Evolutionary conservation across 345 rosid species (phyloP).

Genomic region (Psidium friedrichsthalianum): DNA sequence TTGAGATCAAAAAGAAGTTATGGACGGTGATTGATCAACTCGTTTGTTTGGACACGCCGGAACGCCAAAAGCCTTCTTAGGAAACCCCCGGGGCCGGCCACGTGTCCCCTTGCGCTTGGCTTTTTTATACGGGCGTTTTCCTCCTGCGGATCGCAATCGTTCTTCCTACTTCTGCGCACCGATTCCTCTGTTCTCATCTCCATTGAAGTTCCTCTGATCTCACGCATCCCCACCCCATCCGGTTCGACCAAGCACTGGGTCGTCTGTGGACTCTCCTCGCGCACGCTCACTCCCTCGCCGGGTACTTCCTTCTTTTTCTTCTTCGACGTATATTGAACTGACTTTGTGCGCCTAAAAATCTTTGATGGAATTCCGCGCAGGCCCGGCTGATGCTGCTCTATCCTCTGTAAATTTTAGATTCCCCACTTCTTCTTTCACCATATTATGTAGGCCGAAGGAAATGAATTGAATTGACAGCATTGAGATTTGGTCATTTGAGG

Average conservation of each 20-base stretch:
- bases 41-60: not conserved
- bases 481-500: not conserved
- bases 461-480: not conserved
- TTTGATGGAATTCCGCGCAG: not conserved
- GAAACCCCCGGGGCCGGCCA: not conserved
- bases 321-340: not conserved
- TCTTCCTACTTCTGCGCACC: not conserved
- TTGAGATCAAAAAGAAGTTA: not conserved
- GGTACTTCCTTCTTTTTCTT: not conserved
- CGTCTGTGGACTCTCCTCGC: slow-evolving; percentile 5
- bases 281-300: slow-evolving; percentile 4
- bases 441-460: too few relatives aligned
- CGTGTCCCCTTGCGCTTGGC: not conserved
- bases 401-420: slow-evolving; percentile 24
- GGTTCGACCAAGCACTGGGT: not conserved
- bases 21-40: not conserved
- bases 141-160: not conserved
- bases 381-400: slow-evolving; percentile 35
- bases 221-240: not conserved
- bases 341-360: not conserved
- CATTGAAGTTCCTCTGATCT: not conserved
- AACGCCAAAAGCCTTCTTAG: not conserved
- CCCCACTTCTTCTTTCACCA: not conserved
- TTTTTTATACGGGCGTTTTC: not conserved
- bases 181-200: not conserved